phyloP scores from a whole-genome alignment of 495 filamentous ascomycete species.

The Neurospora tetraspora region DNA sequence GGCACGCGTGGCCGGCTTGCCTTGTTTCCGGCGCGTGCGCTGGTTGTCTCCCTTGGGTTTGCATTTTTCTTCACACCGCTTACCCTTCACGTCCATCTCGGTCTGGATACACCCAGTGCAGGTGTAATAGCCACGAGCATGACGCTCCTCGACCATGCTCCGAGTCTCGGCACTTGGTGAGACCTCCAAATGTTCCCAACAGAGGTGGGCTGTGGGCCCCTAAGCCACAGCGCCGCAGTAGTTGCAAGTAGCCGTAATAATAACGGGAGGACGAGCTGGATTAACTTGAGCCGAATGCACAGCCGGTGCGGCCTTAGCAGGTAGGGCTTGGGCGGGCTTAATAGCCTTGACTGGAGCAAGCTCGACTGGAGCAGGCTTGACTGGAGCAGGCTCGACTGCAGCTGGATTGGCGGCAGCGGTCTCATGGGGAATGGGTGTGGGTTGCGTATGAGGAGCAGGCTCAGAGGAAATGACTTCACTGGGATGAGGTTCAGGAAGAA shows the following conservation, averaged over 20 bases:
- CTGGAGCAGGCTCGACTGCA: no score
- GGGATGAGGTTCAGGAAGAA: not conserved
- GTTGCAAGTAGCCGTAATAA: not conserved
- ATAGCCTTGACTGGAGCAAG: not conserved
- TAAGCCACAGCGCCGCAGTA: not conserved
- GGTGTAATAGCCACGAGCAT: not conserved
- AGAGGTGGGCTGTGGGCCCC: not conserved
- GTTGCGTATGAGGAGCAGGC: not conserved
- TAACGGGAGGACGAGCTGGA: not conserved
- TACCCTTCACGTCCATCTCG: not conserved
- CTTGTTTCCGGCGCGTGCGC: not conserved
- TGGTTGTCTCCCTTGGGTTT: not conserved
- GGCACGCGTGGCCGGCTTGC: not conserved
- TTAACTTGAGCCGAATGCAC: not conserved
- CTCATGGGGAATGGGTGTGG: not conserved
- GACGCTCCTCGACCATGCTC: not conserved
- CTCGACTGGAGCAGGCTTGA: not conserved
- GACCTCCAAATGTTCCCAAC: not conserved
- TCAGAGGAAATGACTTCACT: not conserved
- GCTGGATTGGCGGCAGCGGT: not conserved
- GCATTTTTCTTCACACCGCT: not conserved
- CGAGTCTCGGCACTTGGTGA: not conserved
- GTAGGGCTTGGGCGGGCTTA: not conserved
- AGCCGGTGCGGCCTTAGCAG: no score
- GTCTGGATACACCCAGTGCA: not conserved